These are phyloP conservation scores for Sporothrix humicola DNA, from an alignment of 2,329 filamentous ascomycete species.

Conservation along the genomic window DNA sequence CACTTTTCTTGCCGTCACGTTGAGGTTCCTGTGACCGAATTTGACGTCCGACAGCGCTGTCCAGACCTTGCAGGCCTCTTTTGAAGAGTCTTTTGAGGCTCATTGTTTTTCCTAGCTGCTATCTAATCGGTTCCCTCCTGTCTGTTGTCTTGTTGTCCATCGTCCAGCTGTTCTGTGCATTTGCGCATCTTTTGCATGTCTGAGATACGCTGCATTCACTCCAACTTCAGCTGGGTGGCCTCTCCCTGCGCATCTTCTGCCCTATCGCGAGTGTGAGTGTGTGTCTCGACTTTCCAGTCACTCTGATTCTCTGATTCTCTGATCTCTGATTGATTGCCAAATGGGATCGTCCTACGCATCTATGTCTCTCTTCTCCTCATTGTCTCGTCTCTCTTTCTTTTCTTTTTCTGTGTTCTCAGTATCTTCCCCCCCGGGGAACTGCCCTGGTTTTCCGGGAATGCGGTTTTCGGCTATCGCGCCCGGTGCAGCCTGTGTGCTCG, in stretches of 20 bases:
- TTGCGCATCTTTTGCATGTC: not conserved
- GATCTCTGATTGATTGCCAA: too few species aligned
- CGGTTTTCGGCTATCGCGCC: slow-evolving; percentile 30
- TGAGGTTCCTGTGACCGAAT: not conserved
- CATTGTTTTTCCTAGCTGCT: not conserved
- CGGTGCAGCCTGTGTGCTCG: not conserved
- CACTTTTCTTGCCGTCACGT: not conserved
- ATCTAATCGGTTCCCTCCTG: not conserved
- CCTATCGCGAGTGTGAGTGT: not conserved
- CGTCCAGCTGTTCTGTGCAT: not conserved
- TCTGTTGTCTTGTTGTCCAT: not conserved
- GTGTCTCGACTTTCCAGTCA: too few species aligned
- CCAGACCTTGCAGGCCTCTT: too few species aligned
- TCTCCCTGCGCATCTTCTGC: not conserved
- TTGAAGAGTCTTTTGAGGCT: not conserved
- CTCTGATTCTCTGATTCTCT: too few species aligned
- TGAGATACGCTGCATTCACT: not conserved
- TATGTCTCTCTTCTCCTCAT: not conserved
- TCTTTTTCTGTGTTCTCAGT: not conserved
- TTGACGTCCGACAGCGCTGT: not conserved
- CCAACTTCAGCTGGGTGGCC: not conserved
- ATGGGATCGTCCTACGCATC: not conserved
- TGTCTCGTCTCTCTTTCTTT: not conserved
- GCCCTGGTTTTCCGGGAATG: slow-evolving; percentile 28
- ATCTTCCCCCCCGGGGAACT: not conserved